phyloP scores from a whole-genome alignment of 2,329 filamentous ascomycete species.

The Arthrobotrys entomopaga region DNA sequence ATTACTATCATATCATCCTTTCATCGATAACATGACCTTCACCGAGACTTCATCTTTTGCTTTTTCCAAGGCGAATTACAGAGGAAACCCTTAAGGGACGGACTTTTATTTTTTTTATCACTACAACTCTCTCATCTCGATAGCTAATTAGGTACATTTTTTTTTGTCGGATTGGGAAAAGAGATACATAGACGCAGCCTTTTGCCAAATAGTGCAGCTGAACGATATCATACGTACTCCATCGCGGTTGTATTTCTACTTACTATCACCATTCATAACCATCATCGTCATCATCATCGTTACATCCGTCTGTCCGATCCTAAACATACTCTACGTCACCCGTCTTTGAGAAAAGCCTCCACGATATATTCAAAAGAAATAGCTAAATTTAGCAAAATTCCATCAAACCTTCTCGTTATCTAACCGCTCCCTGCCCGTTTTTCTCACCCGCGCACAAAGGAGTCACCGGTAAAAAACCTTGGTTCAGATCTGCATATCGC shows the following conservation, averaged over 20 bases:
- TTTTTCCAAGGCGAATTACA: slow-evolving; percentile 53
- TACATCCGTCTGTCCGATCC: neutral
- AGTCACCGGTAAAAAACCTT: slow-evolving; percentile 3
- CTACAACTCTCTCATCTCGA: neutral
- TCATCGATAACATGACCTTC: slow-evolving; percentile 46
- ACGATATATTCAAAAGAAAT: slow-evolving; percentile 3
- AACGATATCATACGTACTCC: neutral
- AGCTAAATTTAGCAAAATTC: slow-evolving; percentile 16
- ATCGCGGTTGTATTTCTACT: neutral
- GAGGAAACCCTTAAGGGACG: slow-evolving; percentile 46
- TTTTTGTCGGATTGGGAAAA: neutral
- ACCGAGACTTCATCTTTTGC: slow-evolving; percentile 48
- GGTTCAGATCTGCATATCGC: slow-evolving; percentile 13
- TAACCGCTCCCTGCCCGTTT: slow-evolving; percentile 11
- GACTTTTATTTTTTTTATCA: too few species aligned
- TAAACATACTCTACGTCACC: slow-evolving; percentile 12
- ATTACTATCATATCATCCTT: neutral
- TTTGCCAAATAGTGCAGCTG: slow-evolving; percentile 29
- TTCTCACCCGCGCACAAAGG: neutral
- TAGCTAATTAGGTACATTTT: neutral
- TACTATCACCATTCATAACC: neutral
- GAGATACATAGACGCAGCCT: slow-evolving; percentile 18
- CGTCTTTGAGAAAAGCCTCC: slow-evolving; percentile 1
- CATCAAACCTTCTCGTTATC: slow-evolving; percentile 10
- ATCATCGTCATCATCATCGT: neutral